Conservation (phyloP, 1,284 basidiomycete species). For the Malassezia yamatoensis region DNA sequence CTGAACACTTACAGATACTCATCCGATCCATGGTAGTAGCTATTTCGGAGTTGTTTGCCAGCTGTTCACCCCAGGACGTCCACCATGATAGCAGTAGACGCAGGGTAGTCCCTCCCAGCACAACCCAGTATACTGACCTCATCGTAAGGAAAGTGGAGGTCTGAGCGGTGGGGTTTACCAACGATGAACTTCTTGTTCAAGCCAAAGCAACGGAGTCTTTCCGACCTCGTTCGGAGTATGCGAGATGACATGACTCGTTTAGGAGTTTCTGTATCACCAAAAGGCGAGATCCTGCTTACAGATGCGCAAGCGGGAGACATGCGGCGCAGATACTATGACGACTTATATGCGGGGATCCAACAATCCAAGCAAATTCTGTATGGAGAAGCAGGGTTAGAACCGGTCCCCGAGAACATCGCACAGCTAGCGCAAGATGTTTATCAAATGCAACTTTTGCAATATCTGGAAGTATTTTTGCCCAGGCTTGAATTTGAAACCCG, state of each 20-base stretch:
- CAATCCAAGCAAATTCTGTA: slow-evolving; percentile 77
- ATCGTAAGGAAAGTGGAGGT: background rate
- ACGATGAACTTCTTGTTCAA: slow-evolving; percentile 48
- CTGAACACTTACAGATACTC: background rate
- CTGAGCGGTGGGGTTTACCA: background rate
- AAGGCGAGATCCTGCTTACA: slow-evolving; percentile 13
- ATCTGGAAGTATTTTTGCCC: slow-evolving; percentile 68
- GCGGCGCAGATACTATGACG: slow-evolving; percentile 53
- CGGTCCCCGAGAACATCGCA: slow-evolving; percentile 54
- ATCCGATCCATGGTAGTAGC: slow-evolving; percentile 12
- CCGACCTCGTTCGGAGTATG: slow-evolving; percentile 36
- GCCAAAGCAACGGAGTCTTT: slow-evolving; percentile 35
- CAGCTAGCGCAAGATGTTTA: slow-evolving; percentile 94
- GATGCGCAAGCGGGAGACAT: background rate
- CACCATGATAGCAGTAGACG: slow-evolving; percentile 8
- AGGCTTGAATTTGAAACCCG: slow-evolving; percentile 82
- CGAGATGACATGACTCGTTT: slow-evolving; percentile 34
- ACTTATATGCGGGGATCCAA: slow-evolving; percentile 75
- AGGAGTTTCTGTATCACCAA: slow-evolving; percentile 16
- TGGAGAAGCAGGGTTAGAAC: slow-evolving; percentile 66
- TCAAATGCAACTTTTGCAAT: slow-evolving; percentile 71
- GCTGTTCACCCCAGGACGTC: slow-evolving; percentile 8
- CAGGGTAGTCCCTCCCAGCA: background rate
- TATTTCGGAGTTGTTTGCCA: slow-evolving; percentile 1
- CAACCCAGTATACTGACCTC: too few relatives aligned